These are phyloP conservation scores for Limnanthes douglasii DNA, from an alignment of 345 rosid species.

Conservation along the genomic window DNA sequence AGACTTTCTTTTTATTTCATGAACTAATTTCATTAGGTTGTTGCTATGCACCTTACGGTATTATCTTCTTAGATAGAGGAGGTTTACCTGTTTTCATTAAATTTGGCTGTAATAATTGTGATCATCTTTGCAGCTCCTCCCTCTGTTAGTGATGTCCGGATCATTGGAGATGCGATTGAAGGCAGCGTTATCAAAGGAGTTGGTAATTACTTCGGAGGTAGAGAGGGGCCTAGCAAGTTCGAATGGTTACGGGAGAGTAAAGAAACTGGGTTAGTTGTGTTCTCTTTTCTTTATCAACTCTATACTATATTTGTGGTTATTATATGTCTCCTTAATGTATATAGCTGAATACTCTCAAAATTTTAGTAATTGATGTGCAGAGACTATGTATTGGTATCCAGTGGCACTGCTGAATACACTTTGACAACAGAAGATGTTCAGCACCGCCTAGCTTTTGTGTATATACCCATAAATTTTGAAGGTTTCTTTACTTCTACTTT, in stretches of 20 bases:
- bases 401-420: conserved; percentile 72
- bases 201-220: conserved; percentile 93
- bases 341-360: conserved; percentile 3
- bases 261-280: conserved; percentile 51
- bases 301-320: conserved; percentile 6
- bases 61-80: conserved; percentile 3
- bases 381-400: conserved; percentile 36
- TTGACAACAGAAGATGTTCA: conserved; percentile 87
- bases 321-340: neutral
- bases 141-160: conserved; percentile 55
- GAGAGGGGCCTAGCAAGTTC: conserved; percentile 96
- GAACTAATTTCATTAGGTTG: neutral
- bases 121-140: conserved; percentile 66
- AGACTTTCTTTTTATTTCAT: too few species aligned
- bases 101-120: neutral
- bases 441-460: conserved; percentile 48
- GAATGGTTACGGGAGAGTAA: conserved; percentile 74
- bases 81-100: too few species aligned
- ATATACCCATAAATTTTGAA: conserved; percentile 86
- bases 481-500: conserved; percentile 26
- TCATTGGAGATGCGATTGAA: conserved; percentile 77
- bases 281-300: neutral
- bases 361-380: conserved; percentile 19
- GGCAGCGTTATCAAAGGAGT: conserved; percentile 58
- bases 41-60: neutral